Percentiles rank a stretch among this genome's conserved stretches.
Evolutionary conservation across 208 protist species (phyloP).

Genomic region (Vickermania spadyakhi): DNA sequence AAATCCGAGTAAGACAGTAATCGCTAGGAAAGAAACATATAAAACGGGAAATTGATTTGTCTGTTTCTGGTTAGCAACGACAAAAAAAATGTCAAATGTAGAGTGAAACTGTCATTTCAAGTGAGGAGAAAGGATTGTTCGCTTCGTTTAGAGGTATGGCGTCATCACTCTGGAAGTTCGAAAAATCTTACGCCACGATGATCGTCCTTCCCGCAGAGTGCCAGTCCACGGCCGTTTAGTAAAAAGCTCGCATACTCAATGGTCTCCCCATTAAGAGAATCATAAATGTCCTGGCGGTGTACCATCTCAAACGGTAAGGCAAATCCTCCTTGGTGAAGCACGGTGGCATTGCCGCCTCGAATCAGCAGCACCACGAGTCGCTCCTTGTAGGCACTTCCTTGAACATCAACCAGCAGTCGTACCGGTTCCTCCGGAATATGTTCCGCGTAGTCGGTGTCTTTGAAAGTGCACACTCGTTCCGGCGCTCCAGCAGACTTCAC

Average conservation of each 20-base stretch:
- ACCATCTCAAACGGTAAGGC: slow-evolving; percentile 22
- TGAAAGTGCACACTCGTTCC: slow-evolving; percentile 32
- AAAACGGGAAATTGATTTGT: too few relatives aligned
- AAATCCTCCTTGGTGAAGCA: slow-evolving; percentile 28
- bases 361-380: slow-evolving; percentile 36
- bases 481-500: slow-evolving; percentile 17
- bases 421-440: slow-evolving; percentile 28
- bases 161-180: slow-evolving; percentile 21
- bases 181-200: slow-evolving; percentile 52
- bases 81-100: too few relatives aligned
- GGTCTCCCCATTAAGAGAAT: slow-evolving; percentile 36
- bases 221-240: slow-evolving; percentile 38
- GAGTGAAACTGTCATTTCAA: too few relatives aligned
- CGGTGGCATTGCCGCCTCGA: slow-evolving; percentile 26
- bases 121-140: too few relatives aligned
- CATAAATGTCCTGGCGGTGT: slow-evolving; percentile 27
- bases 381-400: slow-evolving; percentile 56
- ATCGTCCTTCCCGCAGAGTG: slow-evolving; percentile 49
- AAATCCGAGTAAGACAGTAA: too few relatives aligned
- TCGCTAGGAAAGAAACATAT: too few relatives aligned
- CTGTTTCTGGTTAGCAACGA: too few relatives aligned
- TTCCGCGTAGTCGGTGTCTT: slow-evolving; percentile 42
- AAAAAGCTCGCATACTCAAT: slow-evolving; percentile 41
- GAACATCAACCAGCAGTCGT: slow-evolving; percentile 31
- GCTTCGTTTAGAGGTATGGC: too few relatives aligned